Conservation (phyloP, 768 basidiomycete species). For the Tulasnella sp. region DNA sequence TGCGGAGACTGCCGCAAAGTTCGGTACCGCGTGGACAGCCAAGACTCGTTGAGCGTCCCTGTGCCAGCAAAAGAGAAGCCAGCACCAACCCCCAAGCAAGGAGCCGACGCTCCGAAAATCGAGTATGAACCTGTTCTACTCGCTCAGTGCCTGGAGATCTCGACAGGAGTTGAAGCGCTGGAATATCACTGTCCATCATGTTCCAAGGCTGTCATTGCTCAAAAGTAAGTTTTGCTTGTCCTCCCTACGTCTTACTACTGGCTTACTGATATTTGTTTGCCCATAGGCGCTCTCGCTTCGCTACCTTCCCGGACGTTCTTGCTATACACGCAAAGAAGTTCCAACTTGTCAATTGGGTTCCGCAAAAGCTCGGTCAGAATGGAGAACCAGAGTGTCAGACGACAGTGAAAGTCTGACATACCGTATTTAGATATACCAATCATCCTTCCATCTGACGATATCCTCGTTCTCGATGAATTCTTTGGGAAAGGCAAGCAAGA, state of each 20-base stretch:
- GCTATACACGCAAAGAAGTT: constrained; percentile 90
- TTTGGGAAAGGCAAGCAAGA: constrained; percentile 59
- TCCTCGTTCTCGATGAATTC: constrained; percentile 51
- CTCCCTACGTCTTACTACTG: not conserved
- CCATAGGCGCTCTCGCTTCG: constrained; percentile 57
- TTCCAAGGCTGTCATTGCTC: constrained; percentile 50
- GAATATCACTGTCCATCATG: constrained; percentile 79
- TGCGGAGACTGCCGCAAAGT: constrained; percentile 71
- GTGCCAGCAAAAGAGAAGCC: constrained; percentile 52
- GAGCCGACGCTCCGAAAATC: constrained; percentile 44
- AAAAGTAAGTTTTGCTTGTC: constrained; percentile 42
- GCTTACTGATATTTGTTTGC: not conserved
- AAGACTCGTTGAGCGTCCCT: constrained; percentile 68
- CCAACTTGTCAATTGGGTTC: constrained; percentile 93
- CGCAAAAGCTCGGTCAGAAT: constrained; percentile 73
- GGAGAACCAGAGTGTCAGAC: not conserved
- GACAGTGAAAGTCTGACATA: not conserved
- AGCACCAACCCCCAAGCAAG: constrained; percentile 45
- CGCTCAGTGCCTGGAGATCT: constrained; percentile 45
- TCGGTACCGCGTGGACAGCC: constrained; percentile 64
- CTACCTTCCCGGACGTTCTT: constrained; percentile 79
- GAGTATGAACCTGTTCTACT: constrained; percentile 54
- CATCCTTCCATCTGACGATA: constrained; percentile 46
- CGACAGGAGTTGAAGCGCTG: constrained; percentile 49
- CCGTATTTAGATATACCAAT: constrained; percentile 65